Base-by-base conservation (phyloP, 2,329 filamentous ascomycete species). In the Alternaria triticina region DNA sequence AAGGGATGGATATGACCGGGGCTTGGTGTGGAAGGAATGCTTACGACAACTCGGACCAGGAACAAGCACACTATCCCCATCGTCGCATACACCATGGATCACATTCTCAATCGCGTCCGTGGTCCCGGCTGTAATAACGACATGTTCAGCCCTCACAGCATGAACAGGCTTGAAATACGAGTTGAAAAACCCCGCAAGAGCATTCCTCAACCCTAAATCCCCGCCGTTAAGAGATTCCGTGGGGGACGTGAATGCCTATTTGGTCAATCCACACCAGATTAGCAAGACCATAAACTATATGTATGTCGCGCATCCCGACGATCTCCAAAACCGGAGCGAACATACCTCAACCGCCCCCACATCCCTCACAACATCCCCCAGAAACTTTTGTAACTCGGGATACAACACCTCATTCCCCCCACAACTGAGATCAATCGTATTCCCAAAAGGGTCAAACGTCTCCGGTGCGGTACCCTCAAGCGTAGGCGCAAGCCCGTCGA, bases 31-130 rank as follows among this genome's bases (percentile, higher is more conserved):
- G 10, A 17, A 30, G n/a, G 47, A 22, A 68, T 9, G 47, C 73
- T 62, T 68, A 77, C 74, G 62, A 74, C 75, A 77, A 50, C 70
- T 70, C 15, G 75, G 75, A 2, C 75, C 75, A 7, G 74, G 74
- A 6, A 76, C 64, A n/a, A 77, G 66, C 15, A 77, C 66, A 36
- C 71, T 72, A 45, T 77, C 75, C 9, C 74, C 75, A 47, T 75
- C 73, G 27, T 77, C 74, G 54, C 75, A 77, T 3, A 77, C 64
- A 7, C 72, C 63, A 28, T 77, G 67, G 22, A 77, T 65, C 10
- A 75, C 36, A 17, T 59, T 72, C 27, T 76, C 74, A 17, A 77
- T 64, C 2, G 72, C 73, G 55, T 75, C 74, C 15, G 65, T 69
- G 2, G 70, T 71, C 11, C 75, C 74, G 0, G 74, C 72, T 13